Conservation (phyloP, 495 filamentous ascomycete genomes). For the Penicillium pancosmium region DNA sequence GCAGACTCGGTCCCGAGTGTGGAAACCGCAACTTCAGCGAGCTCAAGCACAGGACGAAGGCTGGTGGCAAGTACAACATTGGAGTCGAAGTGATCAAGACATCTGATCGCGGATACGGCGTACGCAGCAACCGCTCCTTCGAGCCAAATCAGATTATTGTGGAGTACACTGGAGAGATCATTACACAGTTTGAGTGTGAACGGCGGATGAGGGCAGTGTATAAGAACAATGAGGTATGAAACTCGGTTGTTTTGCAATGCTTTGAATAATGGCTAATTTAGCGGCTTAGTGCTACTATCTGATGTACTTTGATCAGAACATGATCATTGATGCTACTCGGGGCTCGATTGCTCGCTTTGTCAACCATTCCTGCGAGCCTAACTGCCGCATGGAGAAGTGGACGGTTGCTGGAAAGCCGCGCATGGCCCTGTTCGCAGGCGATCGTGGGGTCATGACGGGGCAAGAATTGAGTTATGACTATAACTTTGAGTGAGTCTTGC, state of each 20-base stretch:
- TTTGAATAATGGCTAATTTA: conserved; percentile 14
- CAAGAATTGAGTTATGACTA: conserved; percentile 99
- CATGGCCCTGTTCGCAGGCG: conserved; percentile 96
- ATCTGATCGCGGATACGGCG: conserved; percentile 82
- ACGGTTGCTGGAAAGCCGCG: conserved; percentile 92
- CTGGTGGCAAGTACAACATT: conserved; percentile 79
- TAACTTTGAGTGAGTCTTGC: conserved; percentile 77
- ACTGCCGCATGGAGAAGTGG: conserved; percentile 97
- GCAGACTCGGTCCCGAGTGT: conserved; percentile 73
- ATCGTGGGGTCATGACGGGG: conserved; percentile 84
- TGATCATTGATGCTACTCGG: conserved; percentile 97
- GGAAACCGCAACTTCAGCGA: conserved; percentile 85
- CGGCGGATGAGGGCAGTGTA: conserved; percentile 89
- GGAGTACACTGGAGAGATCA: conserved; percentile 97
- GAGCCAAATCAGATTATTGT: conserved; percentile 92
- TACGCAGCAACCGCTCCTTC: conserved; percentile 87
- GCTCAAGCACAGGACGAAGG: conserved; percentile 73
- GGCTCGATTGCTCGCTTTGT: conserved; percentile 97
- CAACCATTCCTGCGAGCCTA: conserved; percentile 97
- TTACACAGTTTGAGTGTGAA: conserved; percentile 91
- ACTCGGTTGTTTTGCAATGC: background rate
- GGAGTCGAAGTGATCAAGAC: conserved; percentile 97
- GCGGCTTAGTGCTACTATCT: conserved; percentile 82
- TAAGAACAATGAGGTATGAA: conserved; percentile 82
- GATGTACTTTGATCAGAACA: conserved; percentile 97